These are phyloP conservation scores for Fusarium coffeatum DNA, from an alignment of 2,329 filamentous ascomycete genomes.

Conservation along the genomic window DNA sequence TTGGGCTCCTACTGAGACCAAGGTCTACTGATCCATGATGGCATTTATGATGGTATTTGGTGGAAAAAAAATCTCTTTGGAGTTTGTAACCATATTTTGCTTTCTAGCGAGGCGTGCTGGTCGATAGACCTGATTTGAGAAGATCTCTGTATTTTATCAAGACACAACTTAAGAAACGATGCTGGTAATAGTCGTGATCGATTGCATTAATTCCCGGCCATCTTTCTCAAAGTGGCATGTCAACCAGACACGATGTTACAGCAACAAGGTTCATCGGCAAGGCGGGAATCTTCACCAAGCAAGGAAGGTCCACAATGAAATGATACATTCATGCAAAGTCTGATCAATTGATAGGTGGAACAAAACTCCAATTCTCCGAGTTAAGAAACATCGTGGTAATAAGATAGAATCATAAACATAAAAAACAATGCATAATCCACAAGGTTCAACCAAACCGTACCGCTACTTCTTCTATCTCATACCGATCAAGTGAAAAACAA, in stretches of 20 bases:
- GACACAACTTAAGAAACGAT: not conserved
- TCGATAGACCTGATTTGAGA: not conserved
- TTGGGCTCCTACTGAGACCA: not conserved
- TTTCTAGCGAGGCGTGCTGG: not conserved
- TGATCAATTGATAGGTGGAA: slow-evolving; percentile 15
- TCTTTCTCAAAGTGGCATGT: not conserved
- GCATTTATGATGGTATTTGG: fast-evolving
- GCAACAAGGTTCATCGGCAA: not conserved
- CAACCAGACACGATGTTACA: not conserved
- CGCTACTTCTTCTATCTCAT: no score
- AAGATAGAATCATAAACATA: not conserved
- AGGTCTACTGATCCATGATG: not conserved
- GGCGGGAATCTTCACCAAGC: not conserved
- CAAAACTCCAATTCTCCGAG: not conserved
- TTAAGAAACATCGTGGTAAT: not conserved
- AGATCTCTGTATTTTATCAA: not conserved
- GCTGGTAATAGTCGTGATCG: no score
- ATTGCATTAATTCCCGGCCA: not conserved
- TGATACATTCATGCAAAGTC: slow-evolving; percentile 3
- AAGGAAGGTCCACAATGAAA: not conserved
- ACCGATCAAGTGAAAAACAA: no score
- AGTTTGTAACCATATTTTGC: not conserved
- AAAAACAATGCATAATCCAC: no score
- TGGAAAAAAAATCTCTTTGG: fast-evolving
- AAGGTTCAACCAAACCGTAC: no score